Evolutionary conservation across 1,284 basidiomycete species (phyloP).

Genomic region (Ustilago sp.): DNA sequence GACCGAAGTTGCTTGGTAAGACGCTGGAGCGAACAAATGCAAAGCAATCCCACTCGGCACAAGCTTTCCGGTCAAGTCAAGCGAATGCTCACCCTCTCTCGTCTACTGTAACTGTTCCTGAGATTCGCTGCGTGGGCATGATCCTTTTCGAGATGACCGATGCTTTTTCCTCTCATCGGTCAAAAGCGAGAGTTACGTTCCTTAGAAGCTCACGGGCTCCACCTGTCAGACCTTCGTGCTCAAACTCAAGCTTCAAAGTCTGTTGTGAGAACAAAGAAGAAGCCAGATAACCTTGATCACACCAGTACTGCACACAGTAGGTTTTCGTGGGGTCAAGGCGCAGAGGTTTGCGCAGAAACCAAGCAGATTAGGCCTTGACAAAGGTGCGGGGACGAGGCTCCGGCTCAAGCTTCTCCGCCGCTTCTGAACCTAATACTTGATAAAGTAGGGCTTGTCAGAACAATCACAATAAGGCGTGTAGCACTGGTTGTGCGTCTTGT

Average conservation of each 20-base stretch:
- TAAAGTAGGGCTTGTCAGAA: not conserved
- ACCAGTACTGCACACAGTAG: not conserved
- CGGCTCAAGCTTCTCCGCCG: not conserved
- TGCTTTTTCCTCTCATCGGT: not conserved
- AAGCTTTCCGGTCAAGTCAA: not conserved
- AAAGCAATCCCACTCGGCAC: not conserved
- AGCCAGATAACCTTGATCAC: not conserved
- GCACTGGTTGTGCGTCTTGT: not conserved
- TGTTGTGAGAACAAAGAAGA: not conserved
- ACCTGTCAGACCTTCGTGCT: not conserved
- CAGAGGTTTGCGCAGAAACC: not conserved
- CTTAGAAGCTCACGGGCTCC: not conserved
- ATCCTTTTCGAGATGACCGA: not conserved
- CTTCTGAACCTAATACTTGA: not conserved
- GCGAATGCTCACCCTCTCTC: not conserved
- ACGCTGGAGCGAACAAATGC: not conserved
- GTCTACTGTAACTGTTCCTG: slow-evolving; percentile 1
- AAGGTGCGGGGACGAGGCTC: not conserved
- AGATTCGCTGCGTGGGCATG: not conserved
- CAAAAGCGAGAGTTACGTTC: not conserved
- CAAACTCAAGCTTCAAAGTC: not conserved
- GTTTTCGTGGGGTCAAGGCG: not conserved
- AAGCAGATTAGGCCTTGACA: not conserved
- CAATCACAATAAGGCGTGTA: not conserved
- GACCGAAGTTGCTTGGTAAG: not conserved